Evolutionary conservation across 2,329 filamentous ascomycete species (phyloP), one percentile per base, ranked within the genome.

Genomic region (Neodidymelliopsis sp.): DNA sequence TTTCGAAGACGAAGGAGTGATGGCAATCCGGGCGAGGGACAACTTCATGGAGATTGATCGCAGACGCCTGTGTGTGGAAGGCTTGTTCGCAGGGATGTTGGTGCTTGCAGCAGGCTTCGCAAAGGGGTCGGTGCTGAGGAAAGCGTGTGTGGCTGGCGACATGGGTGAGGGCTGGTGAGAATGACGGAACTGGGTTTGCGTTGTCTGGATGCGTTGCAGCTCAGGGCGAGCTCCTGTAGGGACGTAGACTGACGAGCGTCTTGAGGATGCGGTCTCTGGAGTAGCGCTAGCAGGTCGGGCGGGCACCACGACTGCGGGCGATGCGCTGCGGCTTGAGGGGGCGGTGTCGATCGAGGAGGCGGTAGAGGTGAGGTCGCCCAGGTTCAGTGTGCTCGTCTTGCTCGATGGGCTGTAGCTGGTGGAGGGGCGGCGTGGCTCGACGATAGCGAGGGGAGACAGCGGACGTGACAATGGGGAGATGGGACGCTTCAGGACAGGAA

Each of bases 81-180:
- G 54, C 44, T 71, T 63, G 57, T 67, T 66, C 37, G 70, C 66
- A 15, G 69, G 68, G 6, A 68, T 70, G 5, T 66, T 58, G 2
- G 66, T 60, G 29, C 55, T 60, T 9, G 57, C 62, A 12, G 54
- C 67, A 2, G 65, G 55, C 41, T 57, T 70, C 23, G 69, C 71
- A 51, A 69, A 74, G 7, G 71, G 71, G 38, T 74, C 71, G 7
- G 68, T 71, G 43, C 59, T 70, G 34, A 74, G 66, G 55, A 74
- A 74, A n/a, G 69, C 58, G 19, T 70, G 67, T 3, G 66, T 49
- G 12, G 52, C 65, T 7, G 69, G 65, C 1, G 70, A 34, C 16
- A 69, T 69, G 6, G 69, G 67, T 10, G 66, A 61, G 2, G 69
- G 63, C 29, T 60, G 52, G 19, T 62, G 54, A 6, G 61, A 62